Evolutionary conservation across 768 basidiomycete species (phyloP), one percentile per base, ranked within the genome.

Genomic region (Tricholoma saponaceum): DNA sequence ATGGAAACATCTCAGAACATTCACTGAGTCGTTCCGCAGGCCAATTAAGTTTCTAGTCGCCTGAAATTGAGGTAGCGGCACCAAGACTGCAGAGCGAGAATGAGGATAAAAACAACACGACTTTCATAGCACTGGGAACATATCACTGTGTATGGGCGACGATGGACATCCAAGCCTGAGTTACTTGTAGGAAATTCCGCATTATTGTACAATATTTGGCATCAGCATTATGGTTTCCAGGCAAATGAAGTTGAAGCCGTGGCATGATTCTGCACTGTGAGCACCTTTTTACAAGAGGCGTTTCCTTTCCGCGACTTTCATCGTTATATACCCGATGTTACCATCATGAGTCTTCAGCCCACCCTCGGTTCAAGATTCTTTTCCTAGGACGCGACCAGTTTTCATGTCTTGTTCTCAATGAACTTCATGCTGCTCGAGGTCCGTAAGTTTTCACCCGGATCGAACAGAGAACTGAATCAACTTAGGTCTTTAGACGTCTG

Each of bases 381-480:
- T 96, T 92, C 70, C 83, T 92, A 67, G 95, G 95, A 52, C 88
- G 92, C 16, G 94, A 95, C 68, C 83, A 86, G 64, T 96, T 96
- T 70, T 96, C 94, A 1, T 89, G 88, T 66, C 71, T 74, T 6
- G 84, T 92, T 2, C 79, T 97, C 51, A 71, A 80, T 52, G 77
- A 86, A 55, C 70, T 96, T 1, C 73, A 88, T 56, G 65, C 72
- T 14, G 87, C 89, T 5, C 68, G 68, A 71, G 92, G 93, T 89
- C 28, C 35, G 63, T 65, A 18, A 23, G 55, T 54, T 47, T 18
- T 3, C 1, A 13, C 9, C 39, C 18, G 23, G 9, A 13, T 54
- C n/a, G 46, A n/a, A 41, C 37, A 25, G 18, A 32, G 46, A 49
- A 43, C 39, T 54, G 16, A 56, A 12, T 22, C 53, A 23, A 50